Conservation (phyloP, 2,329 filamentous ascomycete genomes). For the Scedosporium dehoogii region DNA sequence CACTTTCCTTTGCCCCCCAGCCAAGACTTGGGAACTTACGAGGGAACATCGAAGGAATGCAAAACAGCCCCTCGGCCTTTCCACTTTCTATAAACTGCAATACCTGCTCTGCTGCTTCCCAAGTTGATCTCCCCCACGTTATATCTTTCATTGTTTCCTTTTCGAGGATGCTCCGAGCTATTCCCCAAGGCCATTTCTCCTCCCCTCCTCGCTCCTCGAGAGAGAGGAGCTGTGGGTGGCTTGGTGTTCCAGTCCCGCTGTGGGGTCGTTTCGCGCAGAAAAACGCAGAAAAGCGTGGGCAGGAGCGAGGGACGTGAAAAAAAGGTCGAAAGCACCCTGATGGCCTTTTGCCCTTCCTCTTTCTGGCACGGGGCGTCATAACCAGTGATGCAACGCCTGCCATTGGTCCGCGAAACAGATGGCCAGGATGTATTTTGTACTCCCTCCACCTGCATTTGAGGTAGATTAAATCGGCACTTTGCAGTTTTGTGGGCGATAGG, state of each 20-base stretch:
- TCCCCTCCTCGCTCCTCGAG: neutral
- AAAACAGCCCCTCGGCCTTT: neutral
- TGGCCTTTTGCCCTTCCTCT: neutral
- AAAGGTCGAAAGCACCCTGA: slow-evolving; percentile 4
- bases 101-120: neutral
- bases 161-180: neutral
- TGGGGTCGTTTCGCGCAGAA: neutral
- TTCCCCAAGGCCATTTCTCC: neutral
- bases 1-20: neutral
- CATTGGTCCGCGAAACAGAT: no score
- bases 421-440: no score
- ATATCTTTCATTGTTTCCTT: neutral
- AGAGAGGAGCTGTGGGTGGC: neutral
- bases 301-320: neutral
- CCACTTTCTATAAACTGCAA: neutral
- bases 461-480: no score
- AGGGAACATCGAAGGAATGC: neutral
- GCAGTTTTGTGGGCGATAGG: no score
- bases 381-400: no score
- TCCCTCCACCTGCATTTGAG: no score
- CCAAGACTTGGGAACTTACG: neutral
- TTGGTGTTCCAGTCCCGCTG: neutral
- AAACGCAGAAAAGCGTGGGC: neutral
- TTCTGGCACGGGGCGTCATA: neutral
- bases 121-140: neutral